A percentile compares a stretch with the other conserved stretches of the same genome.
phyloP scores from a whole-genome alignment of 768 basidiomycete species.

The Coprinopsis strossmayeri region DNA sequence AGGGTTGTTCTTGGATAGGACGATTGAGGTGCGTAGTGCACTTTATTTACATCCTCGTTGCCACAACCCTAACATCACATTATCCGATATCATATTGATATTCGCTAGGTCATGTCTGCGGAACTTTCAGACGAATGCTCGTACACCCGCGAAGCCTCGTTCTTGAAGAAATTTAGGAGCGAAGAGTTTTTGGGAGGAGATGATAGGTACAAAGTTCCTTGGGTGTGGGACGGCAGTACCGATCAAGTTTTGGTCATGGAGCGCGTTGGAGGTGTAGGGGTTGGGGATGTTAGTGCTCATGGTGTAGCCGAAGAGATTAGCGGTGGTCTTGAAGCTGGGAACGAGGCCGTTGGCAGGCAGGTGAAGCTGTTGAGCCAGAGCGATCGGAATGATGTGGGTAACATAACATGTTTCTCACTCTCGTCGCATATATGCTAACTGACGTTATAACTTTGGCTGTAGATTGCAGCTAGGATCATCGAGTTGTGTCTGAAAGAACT shows the following conservation, averaged over 20 bases:
- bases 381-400: constrained; percentile 66
- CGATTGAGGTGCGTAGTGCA: constrained; percentile 56
- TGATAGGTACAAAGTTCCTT: constrained; percentile 73
- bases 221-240: constrained; percentile 80
- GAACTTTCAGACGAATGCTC: constrained; percentile 93
- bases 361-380: constrained; percentile 38
- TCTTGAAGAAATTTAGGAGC: constrained; percentile 54
- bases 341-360: constrained; percentile 29
- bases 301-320: neutral
- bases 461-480: constrained; percentile 83
- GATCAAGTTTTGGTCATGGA: constrained; percentile 88
- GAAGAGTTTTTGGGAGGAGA: constrained; percentile 47
- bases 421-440: neutral
- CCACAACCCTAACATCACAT: neutral
- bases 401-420: neutral
- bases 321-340: constrained; percentile 13
- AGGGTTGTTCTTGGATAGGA: constrained; percentile 86
- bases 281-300: constrained; percentile 54
- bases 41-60: neutral
- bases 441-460: neutral
- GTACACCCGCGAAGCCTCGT: constrained; percentile 78
- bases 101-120: constrained; percentile 70
- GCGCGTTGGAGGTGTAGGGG: constrained; percentile 68
- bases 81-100: too few relatives aligned
- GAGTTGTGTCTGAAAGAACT: constrained; percentile 87